Evolutionary conservation across 306 rosid genomes (phyloP), one percentile per base, ranked within the genome.

Genomic region (Biancaea sappan): DNA sequence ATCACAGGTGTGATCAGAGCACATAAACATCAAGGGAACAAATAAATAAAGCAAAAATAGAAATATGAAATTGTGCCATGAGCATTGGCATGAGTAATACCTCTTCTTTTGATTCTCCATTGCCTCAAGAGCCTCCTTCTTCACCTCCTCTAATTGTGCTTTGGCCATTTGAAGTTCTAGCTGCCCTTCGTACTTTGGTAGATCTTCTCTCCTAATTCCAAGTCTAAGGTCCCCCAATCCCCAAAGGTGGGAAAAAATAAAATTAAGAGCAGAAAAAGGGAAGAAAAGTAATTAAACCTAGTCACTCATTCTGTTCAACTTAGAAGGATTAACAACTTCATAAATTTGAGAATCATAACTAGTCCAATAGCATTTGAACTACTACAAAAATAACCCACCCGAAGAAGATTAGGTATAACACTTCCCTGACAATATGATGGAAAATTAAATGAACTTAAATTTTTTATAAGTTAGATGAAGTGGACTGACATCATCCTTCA

Each of bases 71-170:
- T 35, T n/a, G 37, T n/a, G 32, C 14, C 54, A 52, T 37, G 47
- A 72, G 43, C 43, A 32, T 62, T 62, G 22, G 47, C 18, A 35
- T 10, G 29, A 35, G 46, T 22, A 60, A 73, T 92, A 95, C 99
- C 96, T 81, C 83, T 63, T 63, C 91, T 75, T 82, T 74, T 90
- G 98, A 77, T 96, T 87, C 29, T 95, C 98, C 96, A 95, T 92
- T 18, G 98, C 92, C 84, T 95, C 99, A 1, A 83, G 78, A 72
- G 81, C 87, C 50, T 95, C 98, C 83, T 87, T 88, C 87, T 92
- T 85, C 83, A 95, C 80, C 79, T 88, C 98, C 82, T 84, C 90
- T 72, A 95, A 76, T 69, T 95, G 96, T 15, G 97, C 97, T 75
- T 92, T 92, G 73, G 99, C 86, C 31, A 92, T 53, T 69, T 86